Base-by-base conservation (phyloP, 2,329 filamentous ascomycete species). In the Pseudogymnoascus sp. region DNA sequence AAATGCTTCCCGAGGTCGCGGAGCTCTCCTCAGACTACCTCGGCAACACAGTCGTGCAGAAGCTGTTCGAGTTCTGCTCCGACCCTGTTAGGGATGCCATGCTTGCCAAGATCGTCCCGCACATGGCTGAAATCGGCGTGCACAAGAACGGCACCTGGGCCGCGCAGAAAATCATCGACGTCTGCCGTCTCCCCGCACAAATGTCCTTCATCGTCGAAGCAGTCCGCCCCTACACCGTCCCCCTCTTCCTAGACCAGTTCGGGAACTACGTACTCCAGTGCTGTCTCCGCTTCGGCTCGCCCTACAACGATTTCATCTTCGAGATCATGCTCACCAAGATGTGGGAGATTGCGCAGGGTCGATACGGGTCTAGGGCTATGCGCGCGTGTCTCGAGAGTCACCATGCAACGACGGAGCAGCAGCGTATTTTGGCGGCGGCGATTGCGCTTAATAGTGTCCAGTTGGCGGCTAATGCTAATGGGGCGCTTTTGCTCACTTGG, bases 61-160 rank as follows among this genome's bases (percentile, higher is more conserved):
- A 99, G 78, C 81, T 99, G 54, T 99, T 99, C 73, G 93, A 99
- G 76, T 92, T 91, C 78, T 98, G 95, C 79, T 95, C 92, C 0
- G 93, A 98, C 74, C 81, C 86, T 45, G 86, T 93, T 45, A 93
- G 96, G 71, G 92, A 97, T 75, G 88, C 90, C 64, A 98, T 99
- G 95, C 81, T 99, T 65, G 78, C 80, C 13, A 87, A 93, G 73
- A 96, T 99, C 71, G 86, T 90, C 2, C 93, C 93, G 65, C 93
- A 97, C 74, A 84, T 98, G 74, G 92, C 93, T 25, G 93, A 98
- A 77, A 97, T 98, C 77, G 95, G 95, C 71, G 88, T 97, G 6
- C 95, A 99, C 83, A 99, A 99, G 84, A 99, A 99, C 72, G 95
- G 95, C 67, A 99, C 95, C 1, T 99, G 95, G 95, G 95, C 95